Evolutionary conservation across 208 protist species (phyloP).

Genomic region (Crithidia brevicula): DNA sequence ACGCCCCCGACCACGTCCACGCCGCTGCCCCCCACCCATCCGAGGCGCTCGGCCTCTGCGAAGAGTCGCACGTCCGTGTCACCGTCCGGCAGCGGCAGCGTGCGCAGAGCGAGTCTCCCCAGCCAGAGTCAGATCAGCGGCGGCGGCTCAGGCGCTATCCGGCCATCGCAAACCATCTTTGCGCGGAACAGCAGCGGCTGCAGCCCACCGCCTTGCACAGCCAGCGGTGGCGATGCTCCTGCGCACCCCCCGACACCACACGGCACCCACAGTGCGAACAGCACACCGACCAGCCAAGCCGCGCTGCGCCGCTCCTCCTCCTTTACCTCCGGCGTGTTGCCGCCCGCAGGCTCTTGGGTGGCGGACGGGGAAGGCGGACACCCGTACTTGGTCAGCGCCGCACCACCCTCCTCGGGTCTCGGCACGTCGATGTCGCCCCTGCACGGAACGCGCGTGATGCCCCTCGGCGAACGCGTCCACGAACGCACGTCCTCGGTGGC

Average conservation of each 20-base stretch:
- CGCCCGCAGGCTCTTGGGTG: background rate
- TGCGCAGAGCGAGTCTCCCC: background rate
- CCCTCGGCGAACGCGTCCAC: conserved; percentile 16
- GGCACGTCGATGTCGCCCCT: background rate
- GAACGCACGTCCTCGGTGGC: conserved; percentile 34
- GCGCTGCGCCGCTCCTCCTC: conserved; percentile 31
- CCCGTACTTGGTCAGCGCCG: conserved; percentile 7
- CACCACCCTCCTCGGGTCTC: background rate
- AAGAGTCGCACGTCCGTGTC: conserved; percentile 8
- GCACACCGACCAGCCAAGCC: background rate
- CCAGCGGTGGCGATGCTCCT: background rate
- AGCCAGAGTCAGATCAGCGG: background rate
- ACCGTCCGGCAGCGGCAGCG: background rate
- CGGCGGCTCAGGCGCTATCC: background rate
- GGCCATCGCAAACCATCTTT: background rate
- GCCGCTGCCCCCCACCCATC: conserved; percentile 27
- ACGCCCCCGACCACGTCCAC: background rate
- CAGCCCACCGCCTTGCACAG: background rate
- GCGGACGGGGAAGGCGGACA: background rate
- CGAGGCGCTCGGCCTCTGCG: conserved; percentile 27
- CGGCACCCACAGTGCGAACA: background rate
- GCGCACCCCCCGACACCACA: background rate
- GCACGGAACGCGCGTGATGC: background rate
- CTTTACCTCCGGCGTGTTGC: conserved; percentile 24
- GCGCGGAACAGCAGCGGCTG: conserved; percentile 12